Conservation (phyloP, 2,329 filamentous ascomycete species). For the Rugonectria rugulosa region DNA sequence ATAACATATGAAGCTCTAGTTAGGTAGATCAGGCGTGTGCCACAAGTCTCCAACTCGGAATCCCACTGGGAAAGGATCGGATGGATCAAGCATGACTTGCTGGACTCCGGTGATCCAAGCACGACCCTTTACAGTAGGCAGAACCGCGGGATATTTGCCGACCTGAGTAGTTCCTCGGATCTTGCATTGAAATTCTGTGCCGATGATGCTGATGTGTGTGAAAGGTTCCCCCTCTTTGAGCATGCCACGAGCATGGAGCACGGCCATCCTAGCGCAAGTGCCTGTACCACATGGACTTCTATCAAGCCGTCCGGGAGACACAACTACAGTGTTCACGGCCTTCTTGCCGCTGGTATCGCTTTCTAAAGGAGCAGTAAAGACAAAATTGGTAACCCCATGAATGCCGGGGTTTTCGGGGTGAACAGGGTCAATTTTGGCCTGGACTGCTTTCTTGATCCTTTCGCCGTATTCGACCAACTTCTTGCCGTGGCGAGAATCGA, state of each 20-base stretch:
- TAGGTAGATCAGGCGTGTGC: no score
- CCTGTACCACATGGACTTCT: slow-evolving; percentile 56
- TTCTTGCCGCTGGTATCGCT: slow-evolving; percentile 34
- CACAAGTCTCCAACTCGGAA: slow-evolving; percentile 17
- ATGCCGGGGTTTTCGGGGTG: slow-evolving; percentile 54
- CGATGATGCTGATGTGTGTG: slow-evolving; percentile 51
- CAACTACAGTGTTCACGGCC: slow-evolving; percentile 51
- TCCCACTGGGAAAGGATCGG: slow-evolving; percentile 50
- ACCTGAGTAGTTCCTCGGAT: slow-evolving; percentile 49
- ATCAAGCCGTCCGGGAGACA: slow-evolving; percentile 55
- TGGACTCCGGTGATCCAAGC: slow-evolving; percentile 56
- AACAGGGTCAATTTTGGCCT: slow-evolving; percentile 44
- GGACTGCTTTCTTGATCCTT: slow-evolving; percentile 50
- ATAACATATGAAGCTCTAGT: no score
- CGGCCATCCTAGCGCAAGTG: slow-evolving; percentile 52
- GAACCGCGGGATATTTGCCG: slow-evolving; percentile 48
- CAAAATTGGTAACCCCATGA: slow-evolving; percentile 48
- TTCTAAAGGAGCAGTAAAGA: slow-evolving; percentile 46
- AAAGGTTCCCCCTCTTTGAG: slow-evolving; percentile 48
- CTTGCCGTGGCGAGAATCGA: slow-evolving; percentile 43
- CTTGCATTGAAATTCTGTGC: slow-evolving; percentile 50
- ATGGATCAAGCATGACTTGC: slow-evolving; percentile 51
- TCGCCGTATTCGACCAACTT: slow-evolving; percentile 52
- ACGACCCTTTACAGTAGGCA: slow-evolving; percentile 51
- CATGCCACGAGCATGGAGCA: slow-evolving; percentile 50